Conservation (phyloP, 495 filamentous ascomycete species). For the Echria macrotheca region DNA sequence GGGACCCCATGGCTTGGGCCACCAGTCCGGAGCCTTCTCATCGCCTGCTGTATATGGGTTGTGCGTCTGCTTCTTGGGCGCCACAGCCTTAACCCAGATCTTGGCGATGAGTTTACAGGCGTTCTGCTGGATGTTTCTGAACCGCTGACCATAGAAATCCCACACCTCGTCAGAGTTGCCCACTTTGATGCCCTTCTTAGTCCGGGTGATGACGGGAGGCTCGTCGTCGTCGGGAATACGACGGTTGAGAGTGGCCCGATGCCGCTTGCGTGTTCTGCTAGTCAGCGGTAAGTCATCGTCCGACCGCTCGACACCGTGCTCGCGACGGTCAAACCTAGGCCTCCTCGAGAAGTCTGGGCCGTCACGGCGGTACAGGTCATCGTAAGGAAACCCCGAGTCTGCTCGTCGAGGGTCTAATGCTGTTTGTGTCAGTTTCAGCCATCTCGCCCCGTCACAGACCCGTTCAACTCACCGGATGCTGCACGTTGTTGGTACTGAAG, state of each 20-base stretch:
- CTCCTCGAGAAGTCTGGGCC: conserved; percentile 8
- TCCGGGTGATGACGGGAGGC: conserved; percentile 13
- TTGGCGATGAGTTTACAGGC: conserved; percentile 71
- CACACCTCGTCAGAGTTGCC: conserved; percentile 53
- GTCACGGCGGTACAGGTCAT: conserved; percentile 10
- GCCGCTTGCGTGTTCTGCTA: conserved; percentile 31
- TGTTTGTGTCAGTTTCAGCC: too few species aligned
- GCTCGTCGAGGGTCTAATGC: background rate
- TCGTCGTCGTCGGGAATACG: conserved; percentile 26
- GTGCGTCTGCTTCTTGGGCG: conserved; percentile 78
- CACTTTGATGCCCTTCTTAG: conserved; percentile 44
- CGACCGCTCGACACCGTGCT: conserved; percentile 2
- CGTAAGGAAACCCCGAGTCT: conserved; percentile 9
- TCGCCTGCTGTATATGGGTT: conserved; percentile 75
- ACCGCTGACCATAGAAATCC: conserved; percentile 57
- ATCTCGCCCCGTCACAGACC: too few species aligned
- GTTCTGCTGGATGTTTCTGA: conserved; percentile 66
- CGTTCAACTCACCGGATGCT: conserved; percentile 11
- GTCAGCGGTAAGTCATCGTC: conserved; percentile 7
- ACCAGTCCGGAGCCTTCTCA: conserved; percentile 69
- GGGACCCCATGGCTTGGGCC: conserved; percentile 57
- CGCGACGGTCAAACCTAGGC: conserved; percentile 13
- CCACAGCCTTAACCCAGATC: conserved; percentile 74
- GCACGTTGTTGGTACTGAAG: conserved; percentile 13
- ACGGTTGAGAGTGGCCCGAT: conserved; percentile 23